Evolutionary conservation across 202 grass and related monocot genomes (phyloP).

Genomic region (Carex arenaria): DNA sequence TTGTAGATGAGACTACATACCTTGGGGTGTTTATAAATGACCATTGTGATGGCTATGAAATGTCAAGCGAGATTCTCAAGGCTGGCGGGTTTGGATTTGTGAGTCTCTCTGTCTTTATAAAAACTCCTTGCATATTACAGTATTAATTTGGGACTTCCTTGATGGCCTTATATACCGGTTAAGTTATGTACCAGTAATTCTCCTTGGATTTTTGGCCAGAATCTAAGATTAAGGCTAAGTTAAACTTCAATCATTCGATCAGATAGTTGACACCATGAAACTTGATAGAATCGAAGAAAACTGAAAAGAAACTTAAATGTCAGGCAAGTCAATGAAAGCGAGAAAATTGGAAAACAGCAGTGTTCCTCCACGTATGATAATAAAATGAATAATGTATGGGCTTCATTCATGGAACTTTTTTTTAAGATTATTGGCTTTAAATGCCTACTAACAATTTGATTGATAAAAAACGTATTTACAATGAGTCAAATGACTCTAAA

Average conservation of each 20-base stretch:
- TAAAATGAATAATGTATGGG: background rate
- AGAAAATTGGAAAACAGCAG: background rate
- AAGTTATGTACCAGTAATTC: background rate
- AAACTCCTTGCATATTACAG: background rate
- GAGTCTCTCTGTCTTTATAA: background rate
- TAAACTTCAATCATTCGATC: background rate
- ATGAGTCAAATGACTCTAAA: too few relatives aligned
- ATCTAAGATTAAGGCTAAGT: background rate
- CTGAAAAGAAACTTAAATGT: too few relatives aligned
- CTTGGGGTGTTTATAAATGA: constrained; percentile 37
- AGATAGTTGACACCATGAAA: background rate
- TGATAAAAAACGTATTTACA: too few relatives aligned
- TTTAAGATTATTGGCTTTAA: too few relatives aligned
- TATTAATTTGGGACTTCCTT: too few relatives aligned
- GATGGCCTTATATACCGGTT: background rate
- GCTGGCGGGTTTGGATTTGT: constrained; percentile 40
- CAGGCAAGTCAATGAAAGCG: too few relatives aligned
- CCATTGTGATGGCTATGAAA: constrained; percentile 34
- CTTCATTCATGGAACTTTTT: background rate
- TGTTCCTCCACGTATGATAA: background rate
- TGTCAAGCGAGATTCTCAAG: constrained; percentile 36
- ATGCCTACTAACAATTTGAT: too few relatives aligned
- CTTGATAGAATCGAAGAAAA: background rate
- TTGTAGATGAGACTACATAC: constrained; percentile 49
- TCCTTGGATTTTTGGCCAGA: background rate